phyloP scores from a whole-genome alignment of 257 asterid genomes.

The Gardenia jasminoides region DNA sequence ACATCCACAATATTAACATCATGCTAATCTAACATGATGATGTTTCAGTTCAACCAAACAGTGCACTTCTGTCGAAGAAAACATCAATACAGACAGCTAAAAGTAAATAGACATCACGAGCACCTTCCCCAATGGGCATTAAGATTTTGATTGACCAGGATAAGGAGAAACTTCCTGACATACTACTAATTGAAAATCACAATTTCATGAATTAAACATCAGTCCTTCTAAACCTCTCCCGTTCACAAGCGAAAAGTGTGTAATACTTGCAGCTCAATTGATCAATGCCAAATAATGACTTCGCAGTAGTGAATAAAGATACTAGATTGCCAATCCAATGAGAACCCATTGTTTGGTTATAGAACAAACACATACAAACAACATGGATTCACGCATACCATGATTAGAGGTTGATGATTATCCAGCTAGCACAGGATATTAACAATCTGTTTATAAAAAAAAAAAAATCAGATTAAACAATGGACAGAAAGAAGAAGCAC shows the following conservation, averaged over 20 bases:
- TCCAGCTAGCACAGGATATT: constrained; percentile 12
- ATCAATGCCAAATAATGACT: not conserved
- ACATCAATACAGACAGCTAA: not conserved
- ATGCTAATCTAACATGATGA: not conserved
- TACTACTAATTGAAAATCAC: not conserved
- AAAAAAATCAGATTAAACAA: not conserved
- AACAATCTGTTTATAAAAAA: constrained; percentile 16
- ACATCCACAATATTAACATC: not conserved
- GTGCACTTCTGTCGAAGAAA: not conserved
- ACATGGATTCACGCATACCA: constrained; percentile 13
- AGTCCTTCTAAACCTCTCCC: not conserved
- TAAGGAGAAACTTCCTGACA: not conserved
- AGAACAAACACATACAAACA: not conserved
- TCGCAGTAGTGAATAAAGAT: not conserved
- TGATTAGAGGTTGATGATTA: constrained; percentile 12
- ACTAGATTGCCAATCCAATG: not conserved
- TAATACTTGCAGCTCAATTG: not conserved
- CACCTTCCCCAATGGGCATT: not conserved
- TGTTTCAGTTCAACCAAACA: not conserved
- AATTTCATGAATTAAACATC: too few relatives aligned
- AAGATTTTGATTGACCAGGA: not conserved
- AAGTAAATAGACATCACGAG: not conserved
- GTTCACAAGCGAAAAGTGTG: not conserved
- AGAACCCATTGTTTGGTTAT: not conserved
- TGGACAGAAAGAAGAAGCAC: not conserved